phyloP scores from a whole-genome alignment of 257 asterid genomes.

The Nicotiana undulata region DNA sequence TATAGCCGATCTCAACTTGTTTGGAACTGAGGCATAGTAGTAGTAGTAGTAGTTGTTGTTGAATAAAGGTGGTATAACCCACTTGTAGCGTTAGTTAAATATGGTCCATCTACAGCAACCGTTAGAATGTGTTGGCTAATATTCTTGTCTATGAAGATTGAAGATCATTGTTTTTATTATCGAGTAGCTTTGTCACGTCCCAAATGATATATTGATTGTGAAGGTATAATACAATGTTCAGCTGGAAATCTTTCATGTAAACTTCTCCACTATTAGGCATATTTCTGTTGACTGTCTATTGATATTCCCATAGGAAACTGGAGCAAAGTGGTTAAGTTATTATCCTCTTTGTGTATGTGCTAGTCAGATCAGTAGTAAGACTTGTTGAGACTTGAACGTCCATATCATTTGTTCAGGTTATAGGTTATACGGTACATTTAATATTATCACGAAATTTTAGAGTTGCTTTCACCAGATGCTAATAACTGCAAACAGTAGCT shows the following conservation, averaged over 20 bases:
- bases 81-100: not conserved
- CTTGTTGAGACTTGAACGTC: no score
- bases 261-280: not conserved
- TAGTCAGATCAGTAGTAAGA: no score
- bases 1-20: no score
- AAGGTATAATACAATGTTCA: not conserved
- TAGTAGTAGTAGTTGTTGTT: no score
- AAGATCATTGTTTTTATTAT: not conserved
- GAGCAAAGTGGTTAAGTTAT: no score
- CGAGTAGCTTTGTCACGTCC: not conserved
- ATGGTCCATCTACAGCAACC: not conserved
- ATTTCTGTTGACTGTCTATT: not conserved
- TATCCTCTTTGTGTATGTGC: no score
- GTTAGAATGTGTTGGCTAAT: not conserved
- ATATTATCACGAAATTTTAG: no score
- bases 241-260: not conserved
- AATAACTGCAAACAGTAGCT: not conserved
- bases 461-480: not conserved
- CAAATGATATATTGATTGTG: not conserved
- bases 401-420: no score
- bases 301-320: not conserved
- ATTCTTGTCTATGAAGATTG: not conserved
- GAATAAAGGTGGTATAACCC: not conserved
- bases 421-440: no score
- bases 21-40: no score